phyloP scores from a whole-genome alignment of 257 asterid species.

The Salvia splendens region DNA sequence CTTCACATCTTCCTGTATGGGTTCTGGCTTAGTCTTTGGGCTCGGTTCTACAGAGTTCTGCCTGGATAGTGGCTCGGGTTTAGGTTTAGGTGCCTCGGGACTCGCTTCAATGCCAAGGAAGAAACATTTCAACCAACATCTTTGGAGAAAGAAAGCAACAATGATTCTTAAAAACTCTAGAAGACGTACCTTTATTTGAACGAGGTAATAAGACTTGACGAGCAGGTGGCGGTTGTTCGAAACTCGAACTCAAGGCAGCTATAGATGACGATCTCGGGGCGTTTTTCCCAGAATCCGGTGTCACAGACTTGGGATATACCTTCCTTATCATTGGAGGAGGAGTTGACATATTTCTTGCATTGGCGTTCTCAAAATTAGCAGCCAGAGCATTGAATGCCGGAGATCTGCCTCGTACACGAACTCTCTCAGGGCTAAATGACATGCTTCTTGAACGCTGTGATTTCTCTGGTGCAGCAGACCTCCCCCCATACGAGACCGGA shows the following conservation, averaged over 20 bases:
- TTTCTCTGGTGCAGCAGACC: slow-evolving; percentile 83
- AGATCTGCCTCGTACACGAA: slow-evolving; percentile 97
- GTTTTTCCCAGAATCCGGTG: slow-evolving; percentile 63
- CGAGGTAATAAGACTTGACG: slow-evolving; percentile 62
- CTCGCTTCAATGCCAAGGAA: slow-evolving; percentile 45
- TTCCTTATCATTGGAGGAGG: slow-evolving; percentile 93
- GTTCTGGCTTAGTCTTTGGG: slow-evolving; percentile 68
- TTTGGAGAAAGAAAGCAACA: background rate
- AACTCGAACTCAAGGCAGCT: slow-evolving; percentile 62
- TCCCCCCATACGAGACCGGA: slow-evolving; percentile 65
- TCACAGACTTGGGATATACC: slow-evolving; percentile 81
- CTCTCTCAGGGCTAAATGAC: slow-evolving; percentile 98
- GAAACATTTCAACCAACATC: background rate
- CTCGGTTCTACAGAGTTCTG: slow-evolving; percentile 60
- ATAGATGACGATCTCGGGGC: slow-evolving; percentile 70
- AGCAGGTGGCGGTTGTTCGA: slow-evolving; percentile 67
- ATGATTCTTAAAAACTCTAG: background rate
- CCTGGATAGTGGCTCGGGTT: slow-evolving; percentile 48
- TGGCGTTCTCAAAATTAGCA: slow-evolving; percentile 80
- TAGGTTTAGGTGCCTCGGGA: slow-evolving; percentile 49
- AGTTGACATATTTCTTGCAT: slow-evolving; percentile 82
- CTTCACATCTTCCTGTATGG: slow-evolving; percentile 82
- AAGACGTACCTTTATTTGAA: slow-evolving; percentile 58
- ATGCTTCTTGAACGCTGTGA: slow-evolving; percentile 95
- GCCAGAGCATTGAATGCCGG: slow-evolving; percentile 97